Evolutionary conservation across 2,329 filamentous ascomycete species (phyloP).

Genomic region (Trichoderma koningii): DNA sequence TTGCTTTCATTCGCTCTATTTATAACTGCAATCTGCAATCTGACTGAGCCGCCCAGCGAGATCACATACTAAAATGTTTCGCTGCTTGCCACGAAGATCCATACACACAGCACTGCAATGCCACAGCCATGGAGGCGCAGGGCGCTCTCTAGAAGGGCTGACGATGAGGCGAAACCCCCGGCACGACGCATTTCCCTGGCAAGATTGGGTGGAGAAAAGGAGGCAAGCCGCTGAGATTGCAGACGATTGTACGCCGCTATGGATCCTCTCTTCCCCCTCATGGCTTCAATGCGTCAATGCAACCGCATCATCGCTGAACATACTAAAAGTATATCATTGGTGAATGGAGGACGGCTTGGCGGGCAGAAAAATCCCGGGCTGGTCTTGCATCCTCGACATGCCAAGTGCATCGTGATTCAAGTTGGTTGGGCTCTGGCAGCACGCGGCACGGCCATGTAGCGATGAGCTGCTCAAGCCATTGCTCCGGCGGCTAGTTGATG

Average conservation of each 20-base stretch:
- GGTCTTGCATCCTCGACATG: not conserved
- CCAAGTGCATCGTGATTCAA: constrained; percentile 11
- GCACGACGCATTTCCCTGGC: constrained; percentile 16
- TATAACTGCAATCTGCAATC: constrained; percentile 17
- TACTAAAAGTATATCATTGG: not conserved
- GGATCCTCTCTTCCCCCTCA: not conserved
- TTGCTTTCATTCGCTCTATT: constrained; percentile 25
- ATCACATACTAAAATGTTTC: not conserved
- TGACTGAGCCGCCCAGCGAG: constrained; percentile 19
- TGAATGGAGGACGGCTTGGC: not conserved
- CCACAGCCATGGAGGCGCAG: constrained; percentile 23
- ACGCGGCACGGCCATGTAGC: constrained; percentile 14
- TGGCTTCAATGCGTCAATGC: constrained; percentile 15
- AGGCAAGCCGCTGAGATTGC: constrained; percentile 22
- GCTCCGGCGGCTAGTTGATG: not conserved
- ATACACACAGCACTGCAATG: not conserved
- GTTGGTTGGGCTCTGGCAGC: constrained; percentile 12
- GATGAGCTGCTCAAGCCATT: not conserved
- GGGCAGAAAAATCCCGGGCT: not conserved
- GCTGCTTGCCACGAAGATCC: no score
- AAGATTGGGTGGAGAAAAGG: constrained; percentile 26
- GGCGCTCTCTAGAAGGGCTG: not conserved
- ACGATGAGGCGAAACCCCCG: constrained; percentile 1
- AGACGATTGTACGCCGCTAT: constrained; percentile 13
- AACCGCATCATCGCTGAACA: not conserved